phyloP scores from a whole-genome alignment of 1,139 yeast species.

The Debaryomycetaceae sp. region DNA sequence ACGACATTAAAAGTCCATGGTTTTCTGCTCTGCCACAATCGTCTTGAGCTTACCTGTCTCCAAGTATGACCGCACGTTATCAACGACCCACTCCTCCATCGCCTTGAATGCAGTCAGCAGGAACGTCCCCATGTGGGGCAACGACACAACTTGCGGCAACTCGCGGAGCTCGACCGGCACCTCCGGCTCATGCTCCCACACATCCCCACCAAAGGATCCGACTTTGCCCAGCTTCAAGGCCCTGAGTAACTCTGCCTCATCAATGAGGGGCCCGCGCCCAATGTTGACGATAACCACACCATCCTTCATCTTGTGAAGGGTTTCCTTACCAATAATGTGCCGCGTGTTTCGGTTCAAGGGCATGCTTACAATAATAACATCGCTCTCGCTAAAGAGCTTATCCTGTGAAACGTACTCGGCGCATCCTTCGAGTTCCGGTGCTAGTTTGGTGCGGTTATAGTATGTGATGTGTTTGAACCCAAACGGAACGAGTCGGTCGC shows the following conservation, averaged over 20 bases:
- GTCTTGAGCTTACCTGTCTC: conserved; percentile 52
- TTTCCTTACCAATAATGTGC: conserved; percentile 44
- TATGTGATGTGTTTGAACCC: conserved; percentile 52
- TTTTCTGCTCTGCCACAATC: conserved; percentile 55
- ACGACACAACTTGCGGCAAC: conserved; percentile 47
- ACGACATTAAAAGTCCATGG: conserved; percentile 2
- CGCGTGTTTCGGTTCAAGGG: conserved; percentile 52
- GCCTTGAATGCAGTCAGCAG: conserved; percentile 45
- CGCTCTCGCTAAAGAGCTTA: conserved; percentile 41
- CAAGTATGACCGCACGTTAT: conserved; percentile 32
- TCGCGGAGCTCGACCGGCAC: conserved; percentile 46
- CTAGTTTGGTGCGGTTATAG: conserved; percentile 45
- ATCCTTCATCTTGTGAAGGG: conserved; percentile 47
- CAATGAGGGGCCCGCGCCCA: conserved; percentile 67
- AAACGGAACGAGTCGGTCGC: conserved; percentile 51
- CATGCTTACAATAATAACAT: conserved; percentile 49
- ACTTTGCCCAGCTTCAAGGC: conserved; percentile 62
- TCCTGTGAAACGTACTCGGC: conserved; percentile 49
- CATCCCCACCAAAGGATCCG: conserved; percentile 71
- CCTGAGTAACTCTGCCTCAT: conserved; percentile 50
- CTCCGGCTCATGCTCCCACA: conserved; percentile 74
- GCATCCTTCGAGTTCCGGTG: conserved; percentile 44
- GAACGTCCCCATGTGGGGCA: conserved; percentile 82
- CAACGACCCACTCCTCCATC: conserved; percentile 47
- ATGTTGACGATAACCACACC: conserved; percentile 59